Conservation (phyloP, 169 alveolate species). For the Eimeria tenella region DNA sequence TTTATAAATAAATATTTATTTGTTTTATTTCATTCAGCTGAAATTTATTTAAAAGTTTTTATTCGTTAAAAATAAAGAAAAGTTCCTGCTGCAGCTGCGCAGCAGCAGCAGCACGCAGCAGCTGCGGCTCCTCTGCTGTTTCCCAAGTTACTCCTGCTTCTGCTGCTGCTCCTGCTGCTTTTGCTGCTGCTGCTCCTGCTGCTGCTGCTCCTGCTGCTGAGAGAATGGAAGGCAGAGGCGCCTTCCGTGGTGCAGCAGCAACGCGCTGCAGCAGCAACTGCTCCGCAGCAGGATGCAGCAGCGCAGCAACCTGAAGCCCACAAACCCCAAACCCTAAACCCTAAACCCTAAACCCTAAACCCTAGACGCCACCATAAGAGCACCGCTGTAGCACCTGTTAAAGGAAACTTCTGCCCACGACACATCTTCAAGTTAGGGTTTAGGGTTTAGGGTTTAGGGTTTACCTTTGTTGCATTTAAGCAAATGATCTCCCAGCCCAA, state of each 20-base stretch:
- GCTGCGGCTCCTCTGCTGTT: neutral
- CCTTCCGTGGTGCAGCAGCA: neutral
- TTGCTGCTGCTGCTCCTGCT: neutral
- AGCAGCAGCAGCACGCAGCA: neutral
- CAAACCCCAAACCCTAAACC: neutral
- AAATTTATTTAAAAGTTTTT: neutral
- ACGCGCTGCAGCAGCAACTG: slow-evolving; percentile 6
- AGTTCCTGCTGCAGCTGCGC: slow-evolving; percentile 10
- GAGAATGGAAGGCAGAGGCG: neutral
- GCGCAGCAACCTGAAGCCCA: neutral
- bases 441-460: slow-evolving; percentile 51
- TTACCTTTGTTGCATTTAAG: neutral
- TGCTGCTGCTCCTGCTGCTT: too few species aligned
- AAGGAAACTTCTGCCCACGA: neutral
- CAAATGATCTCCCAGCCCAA: neutral
- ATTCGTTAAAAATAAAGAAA: too few species aligned
- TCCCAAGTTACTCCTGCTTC: neutral
- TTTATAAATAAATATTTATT: too few species aligned
- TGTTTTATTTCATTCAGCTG: neutral
- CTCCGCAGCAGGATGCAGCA: slow-evolving; percentile 14
- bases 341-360: neutral
- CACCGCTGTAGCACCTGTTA: too few species aligned
- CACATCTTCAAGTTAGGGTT: neutral
- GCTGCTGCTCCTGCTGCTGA: neutral
- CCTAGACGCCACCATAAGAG: neutral